Base-by-base conservation (phyloP, 2,329 filamentous ascomycete genomes). In the Alternaria novae-zelandiae region DNA sequence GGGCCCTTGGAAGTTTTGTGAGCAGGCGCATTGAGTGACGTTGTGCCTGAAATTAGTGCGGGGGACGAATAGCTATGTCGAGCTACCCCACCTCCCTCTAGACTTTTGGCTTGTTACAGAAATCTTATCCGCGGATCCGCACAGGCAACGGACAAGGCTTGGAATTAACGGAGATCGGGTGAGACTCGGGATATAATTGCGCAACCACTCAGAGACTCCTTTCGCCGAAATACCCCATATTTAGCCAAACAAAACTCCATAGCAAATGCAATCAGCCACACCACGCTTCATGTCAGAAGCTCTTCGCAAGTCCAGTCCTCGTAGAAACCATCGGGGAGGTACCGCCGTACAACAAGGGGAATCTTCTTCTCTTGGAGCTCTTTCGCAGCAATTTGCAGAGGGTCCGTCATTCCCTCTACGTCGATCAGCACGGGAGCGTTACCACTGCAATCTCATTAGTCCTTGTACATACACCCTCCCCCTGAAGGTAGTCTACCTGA, bases 251-350 rank as follows among this genome's bases (percentile, higher is more conserved):
- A 57, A 75, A 78, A 77, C 78, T 78, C 78, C 71, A 65, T 43
- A 61, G 65, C 72, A 72, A 74, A 76, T 77, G 75, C 75, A 78
- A 69, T 61, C 67, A 71, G 65, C 50, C 66, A 56, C 59, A 60
- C 63, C 59, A 61, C 56, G 45, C 28, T 47, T 67, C 64, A 78
- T 51, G 70, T 73, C 62, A 97, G 87, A 69, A 98, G 86, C 82
- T 99, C 96, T 83, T 98, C 96, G 83, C 94, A 97, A 36, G 94
- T 97, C 96, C 96, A 99, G 81, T 99, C 96, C 86, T 99, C 96
- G 82, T 98, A 98, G 93, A 89, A 97, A 84, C 96, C 96, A 83
- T 99, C 96, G 21, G 96, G 96, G 79, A 99, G 87, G 83, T 98
- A 99, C 78, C 96, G 89, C 80, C 96, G 89, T 69, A 99, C 92